Evolutionary conservation across 2,329 filamentous ascomycete genomes (phyloP), one percentile per base, ranked within the genome.

Genomic region (Ophiocordyceps camponoti-leonardi): DNA sequence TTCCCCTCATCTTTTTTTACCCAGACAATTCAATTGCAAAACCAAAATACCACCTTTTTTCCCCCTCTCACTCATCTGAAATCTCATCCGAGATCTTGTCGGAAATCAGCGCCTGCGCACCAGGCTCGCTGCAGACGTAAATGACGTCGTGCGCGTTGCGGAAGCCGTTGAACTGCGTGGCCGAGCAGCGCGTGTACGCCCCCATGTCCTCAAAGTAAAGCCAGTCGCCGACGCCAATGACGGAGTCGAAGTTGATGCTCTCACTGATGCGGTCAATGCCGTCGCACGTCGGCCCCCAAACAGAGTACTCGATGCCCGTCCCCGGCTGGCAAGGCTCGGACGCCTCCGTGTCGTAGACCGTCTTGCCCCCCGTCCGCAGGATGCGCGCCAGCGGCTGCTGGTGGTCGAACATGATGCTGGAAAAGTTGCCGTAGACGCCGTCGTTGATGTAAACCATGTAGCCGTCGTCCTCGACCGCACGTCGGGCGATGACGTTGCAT

Each of bases 381-480:
- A 96, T 75, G 64, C 83, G 85, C 46, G 90, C 86, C 42, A 83
- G 67, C 1, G 92, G 92, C 56, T 93, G 77, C 72, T 98, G 92
- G 65, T 96, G 92, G 59, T 96, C 92, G 62, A 95, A 98, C 71
- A 96, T 94, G 73, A 96, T 96, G 77, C 87, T 93, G 53, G 86
- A 94, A 61, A 98, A 96, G 69, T 96, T 96, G 57, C 92, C 92
- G 59, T 98, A 98, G 45, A 96, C 82, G 26, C 92, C 92, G 55
- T 98, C 92, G 61, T 98, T 98, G 61, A 96, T 70, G 63, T 98
- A 98, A 42, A 95, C 68, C 92, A 96, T 98, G 72, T 94, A 95
- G 53, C 81, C 85, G 37, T n/a, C n/a, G 37, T 90, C 79, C 51
- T 81, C 73, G 47, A 96, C 81, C 39, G 86, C 87, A 57, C 92